Base-by-base conservation (phyloP, 2,329 filamentous ascomycete species). In the Xylariaceae sp. region DNA sequence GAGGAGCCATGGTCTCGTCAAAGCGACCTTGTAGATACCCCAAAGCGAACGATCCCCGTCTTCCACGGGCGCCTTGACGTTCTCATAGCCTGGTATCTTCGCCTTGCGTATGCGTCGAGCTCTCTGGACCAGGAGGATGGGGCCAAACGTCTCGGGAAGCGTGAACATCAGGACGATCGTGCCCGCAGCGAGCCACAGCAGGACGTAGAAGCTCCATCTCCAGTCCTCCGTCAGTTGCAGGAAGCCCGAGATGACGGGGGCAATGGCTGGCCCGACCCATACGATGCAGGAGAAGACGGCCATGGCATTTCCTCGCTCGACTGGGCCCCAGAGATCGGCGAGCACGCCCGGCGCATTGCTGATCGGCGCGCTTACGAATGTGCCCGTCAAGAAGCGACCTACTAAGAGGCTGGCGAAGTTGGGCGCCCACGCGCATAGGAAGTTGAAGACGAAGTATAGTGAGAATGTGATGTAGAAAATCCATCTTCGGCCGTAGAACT, bases 71-170 rank as follows among this genome's bases (percentile, higher is more conserved):
- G 75, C 71, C 37, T 69, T 67, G 9, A 78, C 66, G 19, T 73
- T 51, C 48, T 79, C 74, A 43, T 72, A 78, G 0, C 73, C 75
- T 0, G 68, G 65, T 2, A 79, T 66, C 24, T 71, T 66, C 9
- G 69, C 57, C 9, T 60, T 56, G 4, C 74, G 63, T 24, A 83
- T 69, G 4, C 77, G 67, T 34, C 60, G 60, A 1, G 79, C 79
- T 49, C 79, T 79, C 46, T 72, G 66, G 2, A 66, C 56, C 18
- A 83, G 62, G 4, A 83, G 65, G 3, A 63, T 69, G 0, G 67
- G 69, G 0, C 66, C 67, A 28, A 72, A 71, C 0, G 79, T 82
- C 52, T 82, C 78, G 1, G 78, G 79, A 7, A 82, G 73, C 0
- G 75, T 75, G 39, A 80, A 64, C 69, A 81, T 73, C 3, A 77